Base-by-base conservation (phyloP, 164 flowering plant species). In the Annona cherimola region DNA sequence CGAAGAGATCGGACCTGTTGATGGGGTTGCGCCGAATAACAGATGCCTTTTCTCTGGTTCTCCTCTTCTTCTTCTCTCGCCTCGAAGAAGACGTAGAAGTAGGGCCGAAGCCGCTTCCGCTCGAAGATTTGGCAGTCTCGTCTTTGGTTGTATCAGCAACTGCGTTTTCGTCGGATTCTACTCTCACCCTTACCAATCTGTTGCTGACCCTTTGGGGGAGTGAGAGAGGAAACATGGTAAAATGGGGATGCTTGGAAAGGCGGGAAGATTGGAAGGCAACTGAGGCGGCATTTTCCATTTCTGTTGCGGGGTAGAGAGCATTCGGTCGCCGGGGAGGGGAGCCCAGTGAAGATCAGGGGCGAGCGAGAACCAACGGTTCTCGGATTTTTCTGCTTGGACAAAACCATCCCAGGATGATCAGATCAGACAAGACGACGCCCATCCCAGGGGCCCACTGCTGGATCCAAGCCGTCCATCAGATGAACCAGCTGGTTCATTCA, bases 11-110 rank as follows among this genome's bases (percentile, higher is more conserved):
- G 5, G 96, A 92, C 62, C 83, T 90, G 63, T 85, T 86, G 1
- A 91, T 72, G 46, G 98, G 98, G 8, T 80, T 43, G 66, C 97
- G 80, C 40, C 98, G 85, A 67, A 88, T 79, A 8, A 93, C 76
- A 0, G 86, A 66, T 1, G 84, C 85, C 59, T 89, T 76, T 69
- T 82, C 90, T 69, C 84, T 80, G 42, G 72, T 81, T 68, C 65
- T 73, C 76, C 71, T 76, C 74, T 84, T 89, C 83, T 78, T 84
- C 41, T 73, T 63, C 68, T 74, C 76, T 40, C 35, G 45, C 2
- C 84, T 61, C 7, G 85, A 19, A 4, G 82, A 18, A 2, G 83
- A 65, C 7, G 74, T 39, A 41, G 74, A 42, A 42, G 83, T 40
- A 5, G 91, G 79, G 50, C 97, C 94, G 67, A 89, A 90, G 4